Evolutionary conservation across 306 rosid species (phyloP).

Genomic region (Betula pendula): DNA sequence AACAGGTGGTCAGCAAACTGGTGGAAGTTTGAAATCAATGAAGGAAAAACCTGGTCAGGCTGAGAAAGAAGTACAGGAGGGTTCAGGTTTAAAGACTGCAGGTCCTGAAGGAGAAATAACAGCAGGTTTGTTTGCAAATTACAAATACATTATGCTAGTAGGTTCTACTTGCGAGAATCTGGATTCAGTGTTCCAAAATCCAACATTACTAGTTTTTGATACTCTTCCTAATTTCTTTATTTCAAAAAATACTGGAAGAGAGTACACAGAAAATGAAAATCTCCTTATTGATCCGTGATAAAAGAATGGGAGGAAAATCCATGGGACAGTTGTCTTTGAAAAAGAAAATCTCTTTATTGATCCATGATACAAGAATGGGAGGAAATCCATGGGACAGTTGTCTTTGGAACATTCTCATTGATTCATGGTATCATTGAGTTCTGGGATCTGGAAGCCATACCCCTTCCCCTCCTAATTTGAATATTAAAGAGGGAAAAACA

Average conservation of each 20-base stretch:
- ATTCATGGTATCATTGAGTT: neutral
- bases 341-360: neutral
- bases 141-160: neutral
- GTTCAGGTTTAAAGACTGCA: slow-evolving; percentile 89
- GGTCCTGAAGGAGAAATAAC: slow-evolving; percentile 98
- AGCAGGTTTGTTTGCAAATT: slow-evolving; percentile 64
- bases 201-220: neutral
- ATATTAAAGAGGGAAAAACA: neutral
- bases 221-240: neutral
- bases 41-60: slow-evolving; percentile 85
- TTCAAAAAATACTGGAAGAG: neutral
- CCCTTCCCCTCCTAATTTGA: neutral
- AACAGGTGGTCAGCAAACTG: slow-evolving; percentile 59
- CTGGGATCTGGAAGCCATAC: neutral
- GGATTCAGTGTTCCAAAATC: neutral
- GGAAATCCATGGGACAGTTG: neutral
- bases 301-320: neutral
- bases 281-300: neutral
- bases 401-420: neutral
- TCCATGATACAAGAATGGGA: neutral
- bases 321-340: neutral
- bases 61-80: slow-evolving; percentile 77
- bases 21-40: slow-evolving; percentile 83
- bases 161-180: neutral
- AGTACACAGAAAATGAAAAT: neutral